These are phyloP conservation scores for Cucumis cinereus DNA, from an alignment of 306 rosid genomes.

Conservation along the genomic window DNA sequence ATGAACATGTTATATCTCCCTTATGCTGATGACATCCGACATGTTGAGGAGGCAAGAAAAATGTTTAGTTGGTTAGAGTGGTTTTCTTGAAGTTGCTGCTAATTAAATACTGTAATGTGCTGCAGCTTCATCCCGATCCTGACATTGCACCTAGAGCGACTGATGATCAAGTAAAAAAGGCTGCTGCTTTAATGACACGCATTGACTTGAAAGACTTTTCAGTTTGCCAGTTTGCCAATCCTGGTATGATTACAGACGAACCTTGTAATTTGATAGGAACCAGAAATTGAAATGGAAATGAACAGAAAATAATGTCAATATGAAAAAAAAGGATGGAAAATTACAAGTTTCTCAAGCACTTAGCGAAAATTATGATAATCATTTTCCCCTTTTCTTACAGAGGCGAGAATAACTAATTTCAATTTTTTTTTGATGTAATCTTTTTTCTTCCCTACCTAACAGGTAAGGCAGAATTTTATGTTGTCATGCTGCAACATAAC, in stretches of 20 bases:
- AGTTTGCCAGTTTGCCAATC: constrained; percentile 71
- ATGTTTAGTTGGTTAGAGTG: constrained; percentile 4
- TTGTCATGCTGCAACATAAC: neutral
- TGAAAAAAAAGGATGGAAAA: neutral
- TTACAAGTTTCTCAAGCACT: neutral
- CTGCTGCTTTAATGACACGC: constrained; percentile 64
- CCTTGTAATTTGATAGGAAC: neutral
- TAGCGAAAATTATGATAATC: neutral
- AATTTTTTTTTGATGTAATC: no score
- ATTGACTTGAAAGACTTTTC: constrained; percentile 70
- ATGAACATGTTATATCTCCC: constrained; percentile 93
- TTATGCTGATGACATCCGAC: constrained; percentile 82
- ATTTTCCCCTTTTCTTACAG: neutral
- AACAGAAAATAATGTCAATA: neutral
- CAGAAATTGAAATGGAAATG: neutral
- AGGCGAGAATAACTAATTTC: no score
- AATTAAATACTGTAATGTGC: constrained; percentile 3
- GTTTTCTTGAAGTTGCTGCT: constrained; percentile 12
- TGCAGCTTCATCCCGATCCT: constrained; percentile 49
- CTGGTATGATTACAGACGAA: constrained; percentile 32
- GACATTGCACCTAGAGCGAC: constrained; percentile 38
- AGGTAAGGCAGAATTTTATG: neutral
- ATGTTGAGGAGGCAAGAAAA: constrained; percentile 72
- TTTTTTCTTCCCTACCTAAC: neutral
- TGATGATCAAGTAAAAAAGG: constrained; percentile 62